Base-by-base conservation (phyloP, 129 eudicot species). In the Heracleum sosnowskyi region DNA sequence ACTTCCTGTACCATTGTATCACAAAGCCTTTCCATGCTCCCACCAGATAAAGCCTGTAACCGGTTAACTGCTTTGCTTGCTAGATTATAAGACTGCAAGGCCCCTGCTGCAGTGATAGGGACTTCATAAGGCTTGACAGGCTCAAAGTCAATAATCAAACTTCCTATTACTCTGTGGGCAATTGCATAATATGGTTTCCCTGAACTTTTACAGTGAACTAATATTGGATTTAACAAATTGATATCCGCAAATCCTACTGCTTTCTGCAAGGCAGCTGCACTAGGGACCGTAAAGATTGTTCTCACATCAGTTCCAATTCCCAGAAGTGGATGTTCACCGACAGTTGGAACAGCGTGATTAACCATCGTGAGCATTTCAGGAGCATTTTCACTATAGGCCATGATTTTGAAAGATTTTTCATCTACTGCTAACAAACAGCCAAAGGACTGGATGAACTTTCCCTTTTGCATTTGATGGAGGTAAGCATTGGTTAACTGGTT, bases 91-190 rank as follows among this genome's bases (percentile, higher is more conserved):
- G 98, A 94, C 49, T 94, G 98, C 15, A 94, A 66, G 45, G 98
- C 96, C 20, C 98, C 98, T 2, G 98, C 98, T 63, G 98, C 98
- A 2, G 98, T 94, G 97, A 91, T 94, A 15, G 98, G 96, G 66
- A 94, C 98, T 74, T 94, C 98, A 33, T 87, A 86, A 42, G 93
- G 98, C 92, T 91, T 94, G 75, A 94, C 98, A 7, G 98, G 98
- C 85, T 94, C 98, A 51, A 94, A 94, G 74, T 94, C 98, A 39
- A 94, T 82, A 36, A 94, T 82, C 68, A 94, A 87, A 79, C 97
- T 88, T 69, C 92, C 98, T 0, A 97, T 94, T 11, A 91, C 96
- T 68, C 97, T 81, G 45, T 94, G 98, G 64, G 92, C 82, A 69
- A 94, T 88, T 31, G 98, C 97, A 64, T 94, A 94, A 81, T 89